Percentiles rank a stretch among this genome's conserved stretches.
These are phyloP conservation scores for Aspergillus neotritici DNA, from an alignment of 2,329 filamentous ascomycete genomes.

Conservation along the genomic window DNA sequence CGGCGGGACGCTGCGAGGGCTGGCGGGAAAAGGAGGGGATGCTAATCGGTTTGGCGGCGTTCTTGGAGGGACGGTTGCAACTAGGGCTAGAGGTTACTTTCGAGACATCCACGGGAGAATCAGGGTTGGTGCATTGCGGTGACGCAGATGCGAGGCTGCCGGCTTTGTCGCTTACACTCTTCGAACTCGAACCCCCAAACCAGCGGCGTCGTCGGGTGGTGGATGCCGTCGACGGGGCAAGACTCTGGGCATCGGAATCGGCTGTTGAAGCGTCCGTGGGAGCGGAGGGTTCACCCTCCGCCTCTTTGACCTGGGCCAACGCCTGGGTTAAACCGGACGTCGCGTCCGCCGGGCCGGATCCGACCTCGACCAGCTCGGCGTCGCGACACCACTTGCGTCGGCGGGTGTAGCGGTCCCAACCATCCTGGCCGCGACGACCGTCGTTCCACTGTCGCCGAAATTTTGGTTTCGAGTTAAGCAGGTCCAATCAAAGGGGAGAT, in stretches of 20 bases:
- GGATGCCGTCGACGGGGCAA: slow-evolving; percentile 24
- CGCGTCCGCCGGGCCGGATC: slow-evolving; percentile 39
- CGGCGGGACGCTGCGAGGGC: slow-evolving; percentile 15
- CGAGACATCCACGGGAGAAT: slow-evolving; percentile 17
- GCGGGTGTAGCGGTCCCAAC: slow-evolving; percentile 91
- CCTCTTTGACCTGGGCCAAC: slow-evolving; percentile 20
- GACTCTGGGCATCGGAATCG: slow-evolving; percentile 23
- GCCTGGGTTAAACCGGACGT: slow-evolving; percentile 28
- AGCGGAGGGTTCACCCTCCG: slow-evolving; percentile 12
- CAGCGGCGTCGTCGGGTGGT: slow-evolving; percentile 33
- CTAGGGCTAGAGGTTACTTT: slow-evolving; percentile 20
- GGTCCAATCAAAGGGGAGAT: slow-evolving; percentile 2
- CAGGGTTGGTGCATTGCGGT: slow-evolving; percentile 14
- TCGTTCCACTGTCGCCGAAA: slow-evolving; percentile 67
- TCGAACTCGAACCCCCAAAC: slow-evolving; percentile 31
- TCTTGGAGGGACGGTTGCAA: slow-evolving; percentile 13
- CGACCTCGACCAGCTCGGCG: slow-evolving; percentile 81
- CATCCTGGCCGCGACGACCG: slow-evolving; percentile 75
- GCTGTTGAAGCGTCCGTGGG: slow-evolving; percentile 15
- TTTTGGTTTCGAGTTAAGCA: neutral
- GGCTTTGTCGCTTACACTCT: slow-evolving; percentile 26
- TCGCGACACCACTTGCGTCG: slow-evolving; percentile 95
- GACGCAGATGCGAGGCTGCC: slow-evolving; percentile 18
- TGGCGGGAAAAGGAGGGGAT: slow-evolving; percentile 25
- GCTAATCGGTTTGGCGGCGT: slow-evolving; percentile 27